Base-by-base conservation (phyloP, 345 rosid species). In the Dipteronia dyeriana region DNA sequence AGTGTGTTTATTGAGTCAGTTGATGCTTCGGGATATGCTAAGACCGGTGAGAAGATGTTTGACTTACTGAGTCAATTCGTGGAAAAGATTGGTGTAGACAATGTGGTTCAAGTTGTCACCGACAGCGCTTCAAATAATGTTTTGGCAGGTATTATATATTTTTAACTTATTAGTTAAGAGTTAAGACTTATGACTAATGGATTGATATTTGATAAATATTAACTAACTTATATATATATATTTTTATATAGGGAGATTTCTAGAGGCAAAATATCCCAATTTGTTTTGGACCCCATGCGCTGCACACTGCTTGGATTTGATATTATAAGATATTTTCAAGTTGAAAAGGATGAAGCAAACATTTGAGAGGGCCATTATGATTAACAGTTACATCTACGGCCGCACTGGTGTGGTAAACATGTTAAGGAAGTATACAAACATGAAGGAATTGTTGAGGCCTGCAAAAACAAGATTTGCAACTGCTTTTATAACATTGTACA, bases 1-100 rank as follows among this genome's bases (percentile, higher is more conserved):
- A 26, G 26, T 26, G 26, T 26, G 26, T 26, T 26, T 26, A 1
- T 61, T 0, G 7, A 75, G n/a, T 63, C 49, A 4, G 7, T 75
- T 39, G 77, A 78, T 75, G 76, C 77, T 47, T 82, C 69, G 7
- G 16, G 5, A 0, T 51, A 16, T 39, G 7, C 54, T 3, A 71
- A 82, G 10, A 71, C 16, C 0, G 70, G 47, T 9, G 66, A 39
- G 2, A 13, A 70, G 26, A 26, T 26, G n/a, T 76, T 64, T 70
- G 61, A 63, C 5, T 1, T 80, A 3, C 9, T 76, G 11, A 39
- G 53, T 39, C 7, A 13, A 0, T 53, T 4, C n/a, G 56, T n/a
- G n/a, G 14, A 53, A 12, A 1, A 14, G 71, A 71, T 76, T 80
- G 53, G 29, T 64, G 49, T 80, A 16, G 39, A 62, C 13, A 74